Evolutionary conservation across 805 yeast genomes (phyloP).

Genomic region (Candida piceae): DNA sequence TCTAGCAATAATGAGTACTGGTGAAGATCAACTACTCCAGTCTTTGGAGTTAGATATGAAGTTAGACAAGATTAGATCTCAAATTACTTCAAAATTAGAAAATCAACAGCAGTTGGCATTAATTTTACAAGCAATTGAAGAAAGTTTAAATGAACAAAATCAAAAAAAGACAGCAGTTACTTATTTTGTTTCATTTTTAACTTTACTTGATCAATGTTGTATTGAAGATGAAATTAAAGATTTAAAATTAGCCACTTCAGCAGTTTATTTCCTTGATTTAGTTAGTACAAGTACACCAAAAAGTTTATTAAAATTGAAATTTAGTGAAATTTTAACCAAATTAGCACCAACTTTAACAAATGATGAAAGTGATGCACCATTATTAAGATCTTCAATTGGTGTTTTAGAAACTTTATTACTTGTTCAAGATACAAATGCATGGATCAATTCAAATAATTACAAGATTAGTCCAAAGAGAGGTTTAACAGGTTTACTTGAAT

Average conservation of each 20-base stretch:
- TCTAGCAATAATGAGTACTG: neutral
- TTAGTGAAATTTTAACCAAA: conserved; percentile 70
- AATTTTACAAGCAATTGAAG: conserved; percentile 85
- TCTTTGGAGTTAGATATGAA: conserved; percentile 55
- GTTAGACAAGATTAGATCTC: conserved; percentile 63
- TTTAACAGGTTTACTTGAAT: conserved; percentile 66
- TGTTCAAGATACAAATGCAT: conserved; percentile 75
- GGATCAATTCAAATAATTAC: conserved; percentile 54
- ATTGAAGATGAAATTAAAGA: conserved; percentile 51
- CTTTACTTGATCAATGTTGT: conserved; percentile 73
- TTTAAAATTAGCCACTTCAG: conserved; percentile 59
- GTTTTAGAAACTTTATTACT: conserved; percentile 72
- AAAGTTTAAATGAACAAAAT: conserved; percentile 65
- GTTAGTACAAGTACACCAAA: conserved; percentile 71
- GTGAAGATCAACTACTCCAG: conserved; percentile 4
- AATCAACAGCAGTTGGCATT: conserved; percentile 84
- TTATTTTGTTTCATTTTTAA: conserved; percentile 77
- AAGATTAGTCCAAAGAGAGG: conserved; percentile 76
- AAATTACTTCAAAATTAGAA: conserved; percentile 71
- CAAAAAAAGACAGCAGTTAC: conserved; percentile 65
- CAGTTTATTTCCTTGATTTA: conserved; percentile 77
- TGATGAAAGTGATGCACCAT: conserved; percentile 69
- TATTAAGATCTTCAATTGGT: conserved; percentile 79
- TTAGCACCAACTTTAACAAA: conserved; percentile 76
- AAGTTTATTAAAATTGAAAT: conserved; percentile 63